Evolutionary conservation across 2,329 filamentous ascomycete species (phyloP).

Genomic region (Dichotomopilus funicola): DNA sequence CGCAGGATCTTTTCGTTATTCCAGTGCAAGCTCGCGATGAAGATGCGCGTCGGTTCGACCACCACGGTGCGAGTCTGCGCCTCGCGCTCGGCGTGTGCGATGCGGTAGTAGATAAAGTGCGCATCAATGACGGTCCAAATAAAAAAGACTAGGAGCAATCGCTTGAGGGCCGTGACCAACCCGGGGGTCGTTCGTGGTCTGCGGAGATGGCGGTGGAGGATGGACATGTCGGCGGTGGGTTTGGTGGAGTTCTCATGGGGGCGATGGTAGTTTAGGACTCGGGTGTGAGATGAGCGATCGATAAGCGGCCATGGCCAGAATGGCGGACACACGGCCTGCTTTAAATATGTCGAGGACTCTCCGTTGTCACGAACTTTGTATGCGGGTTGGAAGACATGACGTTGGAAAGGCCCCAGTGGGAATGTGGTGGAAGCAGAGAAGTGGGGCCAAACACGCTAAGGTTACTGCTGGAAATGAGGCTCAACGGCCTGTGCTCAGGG

Average conservation of each 20-base stretch:
- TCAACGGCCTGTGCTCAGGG: not conserved
- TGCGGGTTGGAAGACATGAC: not conserved
- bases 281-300: not conserved
- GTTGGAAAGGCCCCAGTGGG: not conserved
- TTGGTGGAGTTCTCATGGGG: not conserved
- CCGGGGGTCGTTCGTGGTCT: conserved; percentile 17
- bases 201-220: not conserved
- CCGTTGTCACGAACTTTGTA: not conserved
- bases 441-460: no score
- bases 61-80: conserved; percentile 6
- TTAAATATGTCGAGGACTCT: not conserved
- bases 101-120: conserved; percentile 21
- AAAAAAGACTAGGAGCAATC: conserved; percentile 16
- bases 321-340: not conserved
- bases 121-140: conserved; percentile 23
- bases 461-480: no score
- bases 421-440: no score
- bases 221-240: not conserved
- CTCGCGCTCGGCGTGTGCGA: conserved; percentile 19
- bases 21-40: conserved; percentile 61
- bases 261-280: not conserved
- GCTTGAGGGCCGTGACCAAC: conserved; percentile 18
- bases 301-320: conserved; percentile 7
- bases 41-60: conserved; percentile 36
- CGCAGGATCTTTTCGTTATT: conserved; percentile 57